Evolutionary conservation across 495 filamentous ascomycete species (phyloP).

Genomic region (Pyrenopolyporus hunteri): DNA sequence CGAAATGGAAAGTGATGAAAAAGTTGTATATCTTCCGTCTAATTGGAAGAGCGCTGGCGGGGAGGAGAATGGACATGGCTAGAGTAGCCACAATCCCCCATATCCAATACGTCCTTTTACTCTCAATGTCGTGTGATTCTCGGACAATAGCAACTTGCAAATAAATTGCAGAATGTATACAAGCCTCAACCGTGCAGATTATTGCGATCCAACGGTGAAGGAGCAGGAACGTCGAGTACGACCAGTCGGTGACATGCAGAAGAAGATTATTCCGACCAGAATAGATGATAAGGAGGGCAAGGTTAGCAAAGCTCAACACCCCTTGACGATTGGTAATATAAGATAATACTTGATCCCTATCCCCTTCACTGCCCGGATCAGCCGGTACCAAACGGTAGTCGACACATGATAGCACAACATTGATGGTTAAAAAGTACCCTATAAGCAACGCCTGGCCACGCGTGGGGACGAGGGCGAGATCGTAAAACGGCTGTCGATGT

Average conservation of each 20-base stretch:
- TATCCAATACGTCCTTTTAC: constrained; percentile 43
- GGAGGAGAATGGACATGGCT: constrained; percentile 29
- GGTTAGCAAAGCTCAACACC: constrained; percentile 56
- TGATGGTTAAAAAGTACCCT: constrained; percentile 43
- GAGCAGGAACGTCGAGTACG: constrained; percentile 57
- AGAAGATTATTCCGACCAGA: constrained; percentile 60
- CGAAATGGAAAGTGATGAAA: constrained; percentile 40
- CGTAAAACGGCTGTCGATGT: constrained; percentile 38
- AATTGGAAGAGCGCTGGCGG: constrained; percentile 27
- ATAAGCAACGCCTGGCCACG: constrained; percentile 48
- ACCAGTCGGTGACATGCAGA: constrained; percentile 60
- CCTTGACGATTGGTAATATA: constrained; percentile 56
- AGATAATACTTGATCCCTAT: not conserved
- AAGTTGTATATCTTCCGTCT: constrained; percentile 37
- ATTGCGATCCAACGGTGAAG: constrained; percentile 61
- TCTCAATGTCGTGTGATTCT: constrained; percentile 20
- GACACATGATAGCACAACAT: constrained; percentile 43
- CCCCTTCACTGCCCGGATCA: constrained; percentile 25
- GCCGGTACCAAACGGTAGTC: constrained; percentile 33
- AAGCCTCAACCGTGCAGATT: constrained; percentile 56
- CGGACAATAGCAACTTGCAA: constrained; percentile 32
- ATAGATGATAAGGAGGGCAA: constrained; percentile 57
- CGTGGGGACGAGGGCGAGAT: constrained; percentile 47
- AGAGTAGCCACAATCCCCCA: constrained; percentile 46
- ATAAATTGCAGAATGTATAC: constrained; percentile 51